Conservation (phyloP, 1,284 basidiomycete species). For the Malassezia dermatis region DNA sequence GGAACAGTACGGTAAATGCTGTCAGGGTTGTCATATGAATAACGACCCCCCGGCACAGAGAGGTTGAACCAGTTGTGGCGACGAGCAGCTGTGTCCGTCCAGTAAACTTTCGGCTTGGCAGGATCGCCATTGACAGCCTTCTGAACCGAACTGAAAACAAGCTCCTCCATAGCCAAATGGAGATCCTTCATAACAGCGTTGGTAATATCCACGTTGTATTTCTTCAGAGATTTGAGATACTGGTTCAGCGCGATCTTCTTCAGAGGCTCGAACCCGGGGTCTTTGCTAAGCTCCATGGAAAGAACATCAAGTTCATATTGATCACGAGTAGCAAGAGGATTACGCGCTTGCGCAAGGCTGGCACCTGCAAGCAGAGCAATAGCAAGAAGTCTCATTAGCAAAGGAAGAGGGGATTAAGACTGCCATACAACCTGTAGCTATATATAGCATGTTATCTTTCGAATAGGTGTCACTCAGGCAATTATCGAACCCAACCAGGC, state of each 20-base stretch:
- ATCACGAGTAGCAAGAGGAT: conserved; percentile 15
- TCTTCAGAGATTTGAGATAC: conserved; percentile 8
- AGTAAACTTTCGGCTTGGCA: conserved; percentile 8
- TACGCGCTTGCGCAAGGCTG: not conserved
- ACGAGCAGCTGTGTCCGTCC: conserved; percentile 14
- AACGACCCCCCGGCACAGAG: conserved; percentile 9
- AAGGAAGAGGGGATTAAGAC: not conserved
- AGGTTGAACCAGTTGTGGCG: conserved; percentile 11
- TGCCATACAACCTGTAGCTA: not conserved
- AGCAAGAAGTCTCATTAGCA: not conserved
- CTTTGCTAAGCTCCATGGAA: not conserved
- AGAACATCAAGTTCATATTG: conserved; percentile 7
- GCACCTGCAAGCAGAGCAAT: not conserved
- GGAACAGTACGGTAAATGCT: conserved; percentile 15
- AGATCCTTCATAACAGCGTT: not conserved
- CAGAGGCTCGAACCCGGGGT: not conserved
- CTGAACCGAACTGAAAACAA: conserved; percentile 15
- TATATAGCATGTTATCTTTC: not conserved
- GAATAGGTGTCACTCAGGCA: too few relatives aligned
- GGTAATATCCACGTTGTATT: conserved; percentile 8
- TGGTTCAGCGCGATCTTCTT: not conserved
- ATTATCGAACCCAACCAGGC: not conserved
- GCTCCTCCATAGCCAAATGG: conserved; percentile 10
- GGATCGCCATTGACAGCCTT: conserved; percentile 15
- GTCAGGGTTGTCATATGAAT: conserved; percentile 20